Base-by-base conservation (phyloP, 441 rosid genomes). In the Populus hybrid region DNA sequence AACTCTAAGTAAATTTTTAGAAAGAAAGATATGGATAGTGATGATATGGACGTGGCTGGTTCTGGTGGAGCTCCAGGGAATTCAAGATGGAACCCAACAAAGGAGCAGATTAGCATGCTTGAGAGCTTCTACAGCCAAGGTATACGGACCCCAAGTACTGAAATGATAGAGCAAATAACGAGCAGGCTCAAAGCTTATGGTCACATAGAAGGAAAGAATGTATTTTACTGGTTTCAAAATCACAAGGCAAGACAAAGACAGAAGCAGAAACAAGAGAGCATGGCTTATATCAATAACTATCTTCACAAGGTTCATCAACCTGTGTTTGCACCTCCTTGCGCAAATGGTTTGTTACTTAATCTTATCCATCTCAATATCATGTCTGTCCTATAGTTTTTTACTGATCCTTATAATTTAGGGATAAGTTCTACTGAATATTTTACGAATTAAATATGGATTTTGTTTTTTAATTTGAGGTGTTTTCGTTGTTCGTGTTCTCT, bases 171-270 rank as follows among this genome's bases (percentile, higher is more conserved):
- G 85, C 94, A 91, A 72, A 95, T 95, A 73, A 90, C 98, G 5
- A 76, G 74, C 24, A 87, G 90, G 76, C 97, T 95, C 24, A 89
- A 87, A 34, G 92, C 83, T 3, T 88, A 77, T 71, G 99, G 99
- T 24, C 90, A 89, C 75, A 95, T 93, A 38, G 99, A 95, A 84
- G 99, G 98, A 18, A 95, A 95, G 84, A 95, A 95, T 79, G 97
- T 95, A 46, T 95, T 95, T 66, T 95, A 95, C 72, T 95, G 99
- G 99, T 95, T 95, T 71, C 99, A 95, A 77, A 95, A 95, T 85
- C 99, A 94, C 23, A 95, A 94, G 84, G 99, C 99, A 30, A 87
- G 99, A 65, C 98, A 90, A 77, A 87, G 98, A 65, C 99, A 92
- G 86, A 94, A 92, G 83, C 95, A 89, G 84, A 94, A 90, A 81